Base-by-base conservation (phyloP, 352 stramenopile genomes). In the Globisporangium canariense region DNA sequence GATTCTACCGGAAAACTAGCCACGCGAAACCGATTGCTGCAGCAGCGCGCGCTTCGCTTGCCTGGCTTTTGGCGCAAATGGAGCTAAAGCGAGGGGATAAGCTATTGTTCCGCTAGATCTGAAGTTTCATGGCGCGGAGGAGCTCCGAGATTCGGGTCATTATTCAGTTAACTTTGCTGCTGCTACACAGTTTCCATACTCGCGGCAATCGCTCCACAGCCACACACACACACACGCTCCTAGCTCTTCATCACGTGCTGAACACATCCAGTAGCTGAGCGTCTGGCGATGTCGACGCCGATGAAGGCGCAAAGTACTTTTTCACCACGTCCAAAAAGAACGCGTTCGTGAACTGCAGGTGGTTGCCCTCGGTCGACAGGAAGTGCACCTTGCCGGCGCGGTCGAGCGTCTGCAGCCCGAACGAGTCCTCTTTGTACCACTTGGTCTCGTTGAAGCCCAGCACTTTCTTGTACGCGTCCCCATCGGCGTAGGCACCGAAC, bases 341-440 rank as follows among this genome's bases (percentile, higher is more conserved):
- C 8, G 84, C 77, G 32, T 78, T 81, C 6, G 82, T 79, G 63
- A 98, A 98, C 66, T 90, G 74, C 50, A 98, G 68, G 68, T 98
- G 95, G 72, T 98, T 87, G 55, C 92, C 94, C 5, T 88, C 64
- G 5, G 96, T 98, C 38, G 79, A 79, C 52, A 97, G 66, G 65
- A 97, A 98, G 60, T 92, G 76, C 56, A 98, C 89, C 66, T 97
- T 98, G 53, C 88, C 90, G 0, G 75, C 77, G 45, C 83, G 65
- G 68, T 98, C 70, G 14, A 97, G 77, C 4, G 92, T 97, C 52
- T 83, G 70, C 10, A 98, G 69, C 9, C 95, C 95, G 68, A 98
- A 98, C 30, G 88, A 81, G 71, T 98, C 93, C 40, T 93, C 68
- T 25, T 74, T 51, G 68, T 98, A 98, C 92, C 93, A 98, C 41